phyloP scores from a whole-genome alignment of 2,329 filamentous ascomycete genomes.

The Penicillium crustosum region DNA sequence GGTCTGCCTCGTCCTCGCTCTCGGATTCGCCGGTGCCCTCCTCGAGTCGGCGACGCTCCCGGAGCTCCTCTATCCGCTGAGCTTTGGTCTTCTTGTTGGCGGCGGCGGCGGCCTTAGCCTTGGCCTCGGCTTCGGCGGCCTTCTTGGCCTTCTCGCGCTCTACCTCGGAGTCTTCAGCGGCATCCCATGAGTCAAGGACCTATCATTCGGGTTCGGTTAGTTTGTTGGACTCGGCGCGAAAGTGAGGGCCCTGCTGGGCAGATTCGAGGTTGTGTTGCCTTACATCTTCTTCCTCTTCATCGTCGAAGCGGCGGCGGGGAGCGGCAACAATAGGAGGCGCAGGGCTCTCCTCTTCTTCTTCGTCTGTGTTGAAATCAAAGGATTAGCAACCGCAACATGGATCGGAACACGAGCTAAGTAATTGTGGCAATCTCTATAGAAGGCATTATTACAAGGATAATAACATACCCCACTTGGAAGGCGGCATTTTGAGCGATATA shows the following conservation, averaged over 20 bases:
- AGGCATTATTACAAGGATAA: conserved; percentile 18
- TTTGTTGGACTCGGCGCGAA: conserved; percentile 1
- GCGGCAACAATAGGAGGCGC: conserved; percentile 46
- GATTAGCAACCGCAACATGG: conserved; percentile 8
- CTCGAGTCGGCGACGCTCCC: conserved; percentile 62
- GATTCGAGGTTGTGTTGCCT: conserved; percentile 25
- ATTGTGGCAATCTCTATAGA: conserved; percentile 1
- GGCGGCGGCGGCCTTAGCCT: conserved; percentile 82
- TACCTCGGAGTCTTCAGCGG: conserved; percentile 91
- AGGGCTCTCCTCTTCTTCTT: conserved; percentile 54
- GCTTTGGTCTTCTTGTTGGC: conserved; percentile 88
- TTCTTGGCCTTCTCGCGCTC: conserved; percentile 94
- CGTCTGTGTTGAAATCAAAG: conserved; percentile 14
- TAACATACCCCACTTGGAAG: conserved; percentile 52
- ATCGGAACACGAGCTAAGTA: conserved; percentile 3
- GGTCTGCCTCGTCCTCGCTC: conserved; percentile 69
- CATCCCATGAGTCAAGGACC: conserved; percentile 96
- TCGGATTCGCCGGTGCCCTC: conserved; percentile 58
- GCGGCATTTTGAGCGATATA: conserved; percentile 41
- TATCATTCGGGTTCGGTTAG: conserved; percentile 38
- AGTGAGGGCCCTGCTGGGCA: background rate
- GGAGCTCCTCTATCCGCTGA: conserved; percentile 79
- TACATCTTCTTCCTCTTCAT: conserved; percentile 88
- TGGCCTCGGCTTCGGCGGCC: conserved; percentile 79
- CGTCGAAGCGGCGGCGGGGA: conserved; percentile 74